phyloP scores from a whole-genome alignment of 768 basidiomycete species.

The Hortiboletus campestris region DNA sequence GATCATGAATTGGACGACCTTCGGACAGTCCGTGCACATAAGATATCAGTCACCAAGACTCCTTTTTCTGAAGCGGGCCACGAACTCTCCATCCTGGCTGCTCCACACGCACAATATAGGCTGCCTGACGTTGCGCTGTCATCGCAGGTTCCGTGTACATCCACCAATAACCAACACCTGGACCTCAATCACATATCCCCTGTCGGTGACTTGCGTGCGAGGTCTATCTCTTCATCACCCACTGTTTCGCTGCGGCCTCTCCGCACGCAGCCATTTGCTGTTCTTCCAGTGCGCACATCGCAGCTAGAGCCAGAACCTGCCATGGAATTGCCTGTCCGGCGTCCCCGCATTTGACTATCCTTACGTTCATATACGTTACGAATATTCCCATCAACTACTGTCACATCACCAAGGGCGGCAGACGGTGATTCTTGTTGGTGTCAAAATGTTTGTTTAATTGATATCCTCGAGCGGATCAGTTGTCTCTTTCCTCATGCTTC shows the following conservation, averaged over 20 bases:
- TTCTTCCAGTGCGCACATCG: slow-evolving; percentile 28
- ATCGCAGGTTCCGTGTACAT: not conserved
- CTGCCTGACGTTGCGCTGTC: not conserved
- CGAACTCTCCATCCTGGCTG: slow-evolving; percentile 16
- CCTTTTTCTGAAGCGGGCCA: slow-evolving; percentile 4
- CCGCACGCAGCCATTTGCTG: slow-evolving; percentile 18
- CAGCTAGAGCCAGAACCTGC: slow-evolving; percentile 34
- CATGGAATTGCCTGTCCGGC: slow-evolving; percentile 29
- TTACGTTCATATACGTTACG: not conserved
- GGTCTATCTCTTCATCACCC: not conserved
- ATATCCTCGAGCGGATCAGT: not conserved
- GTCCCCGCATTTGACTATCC: not conserved
- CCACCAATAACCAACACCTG: not conserved
- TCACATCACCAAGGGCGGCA: not conserved
- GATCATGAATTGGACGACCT: slow-evolving; percentile 29
- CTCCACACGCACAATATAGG: not conserved
- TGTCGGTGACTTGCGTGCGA: not conserved
- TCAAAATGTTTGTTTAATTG: not conserved
- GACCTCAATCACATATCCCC: not conserved
- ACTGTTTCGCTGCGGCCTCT: not conserved
- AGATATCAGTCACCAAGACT: not conserved
- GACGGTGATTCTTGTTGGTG: not conserved
- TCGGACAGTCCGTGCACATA: not conserved
- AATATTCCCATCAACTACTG: not conserved
- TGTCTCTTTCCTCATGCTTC: too few species aligned